These are phyloP conservation scores for Paramecium sonneborni DNA, from an alignment of 73 alveolate species.

Conservation along the genomic window DNA sequence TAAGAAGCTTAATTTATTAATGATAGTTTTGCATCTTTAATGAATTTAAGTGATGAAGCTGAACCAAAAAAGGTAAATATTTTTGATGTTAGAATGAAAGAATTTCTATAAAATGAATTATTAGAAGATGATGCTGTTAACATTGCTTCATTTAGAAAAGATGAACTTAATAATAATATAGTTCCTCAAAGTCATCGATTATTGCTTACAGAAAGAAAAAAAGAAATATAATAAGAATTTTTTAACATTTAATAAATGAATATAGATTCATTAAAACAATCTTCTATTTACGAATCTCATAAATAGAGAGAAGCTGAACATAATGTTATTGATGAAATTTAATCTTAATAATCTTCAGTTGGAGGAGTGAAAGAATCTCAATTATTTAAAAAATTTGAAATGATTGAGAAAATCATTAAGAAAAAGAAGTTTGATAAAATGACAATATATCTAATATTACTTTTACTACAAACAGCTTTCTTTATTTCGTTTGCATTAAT, in stretches of 20 bases:
- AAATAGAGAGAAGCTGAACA: background rate
- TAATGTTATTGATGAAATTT: background rate
- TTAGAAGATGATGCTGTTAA: background rate
- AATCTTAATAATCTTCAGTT: background rate
- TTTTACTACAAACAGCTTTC: background rate
- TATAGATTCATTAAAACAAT: background rate
- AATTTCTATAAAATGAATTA: background rate
- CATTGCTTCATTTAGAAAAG: background rate
- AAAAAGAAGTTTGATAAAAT: background rate
- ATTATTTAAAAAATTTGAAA: slow-evolving; percentile 6
- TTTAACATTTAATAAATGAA: background rate
- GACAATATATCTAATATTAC: background rate
- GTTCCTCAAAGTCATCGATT: background rate
- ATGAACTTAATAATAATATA: background rate
- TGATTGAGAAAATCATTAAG: background rate
- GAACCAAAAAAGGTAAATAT: background rate
- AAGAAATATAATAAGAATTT: slow-evolving; percentile 4
- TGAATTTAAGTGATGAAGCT: slow-evolving; percentile 14
- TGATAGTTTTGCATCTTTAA: slow-evolving; percentile 18
- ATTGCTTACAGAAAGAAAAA: background rate
- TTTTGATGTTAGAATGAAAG: slow-evolving; percentile 24
- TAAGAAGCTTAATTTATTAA: background rate
- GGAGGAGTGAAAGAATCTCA: slow-evolving; percentile 5
- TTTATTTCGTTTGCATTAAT: background rate
- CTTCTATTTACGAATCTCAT: background rate